These are phyloP conservation scores for Forsythia viridissima DNA, from an alignment of 257 asterid genomes.

Conservation along the genomic window DNA sequence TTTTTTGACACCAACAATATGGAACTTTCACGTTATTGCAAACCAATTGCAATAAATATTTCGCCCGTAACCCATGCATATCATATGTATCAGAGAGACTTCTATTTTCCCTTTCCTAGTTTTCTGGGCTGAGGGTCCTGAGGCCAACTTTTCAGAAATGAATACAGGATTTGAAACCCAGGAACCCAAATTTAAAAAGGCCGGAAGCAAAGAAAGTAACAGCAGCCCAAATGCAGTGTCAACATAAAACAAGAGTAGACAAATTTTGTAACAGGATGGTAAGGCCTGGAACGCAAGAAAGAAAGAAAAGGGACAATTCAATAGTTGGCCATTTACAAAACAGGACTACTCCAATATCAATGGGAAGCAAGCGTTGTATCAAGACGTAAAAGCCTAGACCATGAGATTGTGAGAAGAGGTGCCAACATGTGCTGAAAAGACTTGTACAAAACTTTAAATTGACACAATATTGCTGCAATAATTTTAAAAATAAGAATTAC, in stretches of 20 bases:
- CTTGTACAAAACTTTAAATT: no score
- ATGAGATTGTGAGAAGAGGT: no score
- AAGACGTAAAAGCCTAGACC: no score
- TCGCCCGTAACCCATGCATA: background rate
- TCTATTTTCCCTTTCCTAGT: background rate
- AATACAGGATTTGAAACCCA: background rate
- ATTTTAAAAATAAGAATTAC: no score
- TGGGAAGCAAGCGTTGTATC: no score
- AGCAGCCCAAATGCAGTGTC: background rate
- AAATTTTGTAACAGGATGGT: background rate
- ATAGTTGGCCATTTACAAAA: background rate
- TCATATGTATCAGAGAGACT: background rate
- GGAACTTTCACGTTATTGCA: background rate
- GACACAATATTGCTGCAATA: no score
- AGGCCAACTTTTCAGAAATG: background rate
- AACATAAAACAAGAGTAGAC: background rate
- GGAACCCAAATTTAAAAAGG: background rate
- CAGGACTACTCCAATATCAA: no score
- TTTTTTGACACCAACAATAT: background rate
- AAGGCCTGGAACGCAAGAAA: background rate
- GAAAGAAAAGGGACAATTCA: background rate
- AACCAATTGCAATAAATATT: background rate
- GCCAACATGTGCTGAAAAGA: no score
- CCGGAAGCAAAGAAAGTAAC: background rate
- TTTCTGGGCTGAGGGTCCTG: background rate